Percentiles rank a stretch among this genome's conserved stretches.
Evolutionary conservation across 2,329 filamentous ascomycete species (phyloP).

Genomic region (Cladosporium phlei): DNA sequence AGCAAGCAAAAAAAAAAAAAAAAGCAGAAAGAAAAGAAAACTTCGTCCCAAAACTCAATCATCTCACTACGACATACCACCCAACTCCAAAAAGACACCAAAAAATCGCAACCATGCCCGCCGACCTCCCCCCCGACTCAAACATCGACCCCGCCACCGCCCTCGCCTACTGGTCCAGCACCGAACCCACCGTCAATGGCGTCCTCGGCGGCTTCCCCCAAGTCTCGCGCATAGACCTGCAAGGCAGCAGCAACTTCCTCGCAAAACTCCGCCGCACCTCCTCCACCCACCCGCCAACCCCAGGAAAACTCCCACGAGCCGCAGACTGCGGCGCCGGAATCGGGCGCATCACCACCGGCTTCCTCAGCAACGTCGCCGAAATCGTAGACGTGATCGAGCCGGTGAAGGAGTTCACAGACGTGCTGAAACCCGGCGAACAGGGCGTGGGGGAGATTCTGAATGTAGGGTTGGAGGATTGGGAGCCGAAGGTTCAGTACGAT

Average conservation of each 20-base stretch:
- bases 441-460: conserved; percentile 63
- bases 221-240: conserved; percentile 66
- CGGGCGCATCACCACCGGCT: conserved; percentile 72
- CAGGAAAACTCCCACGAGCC: conserved; percentile 35
- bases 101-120: conserved; percentile 63
- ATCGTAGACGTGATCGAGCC: conserved; percentile 82
- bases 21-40: too few relatives aligned
- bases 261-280: conserved; percentile 55
- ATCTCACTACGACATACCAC: too few relatives aligned
- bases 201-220: conserved; percentile 74
- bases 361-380: conserved; percentile 66
- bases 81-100: too few relatives aligned
- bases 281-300: conserved; percentile 23
- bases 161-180: conserved; percentile 49
- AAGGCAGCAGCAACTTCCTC: conserved; percentile 65
- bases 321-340: conserved; percentile 67
- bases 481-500: conserved; percentile 56
- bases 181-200: conserved; percentile 57
- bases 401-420: conserved; percentile 70
- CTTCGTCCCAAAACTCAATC: too few relatives aligned
- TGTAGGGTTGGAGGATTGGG: conserved; percentile 70
- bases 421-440: conserved; percentile 45
- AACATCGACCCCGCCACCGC: conserved; percentile 42
- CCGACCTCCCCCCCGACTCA: conserved; percentile 33
- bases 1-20: too few relatives aligned